Percentiles rank a stretch among this genome's conserved stretches.
Conservation (phyloP, 352 stramenopile genomes). For the Globisporangium acanthophoron region DNA sequence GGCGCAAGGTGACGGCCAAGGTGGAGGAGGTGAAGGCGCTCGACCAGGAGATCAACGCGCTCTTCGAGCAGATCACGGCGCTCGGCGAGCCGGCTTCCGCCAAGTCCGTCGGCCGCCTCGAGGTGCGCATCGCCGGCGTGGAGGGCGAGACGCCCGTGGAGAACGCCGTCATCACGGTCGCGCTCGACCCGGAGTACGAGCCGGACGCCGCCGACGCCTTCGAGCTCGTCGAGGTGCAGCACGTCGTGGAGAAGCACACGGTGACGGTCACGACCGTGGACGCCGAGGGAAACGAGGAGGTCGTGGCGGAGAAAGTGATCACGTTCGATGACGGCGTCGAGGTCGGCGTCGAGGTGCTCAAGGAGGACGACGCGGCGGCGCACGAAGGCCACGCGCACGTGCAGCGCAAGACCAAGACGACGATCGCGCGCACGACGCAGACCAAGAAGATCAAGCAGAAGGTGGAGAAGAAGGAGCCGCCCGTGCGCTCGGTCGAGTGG, state of each 20-base stretch:
- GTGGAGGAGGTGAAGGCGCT: slow-evolving; percentile 72
- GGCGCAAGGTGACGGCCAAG: slow-evolving; percentile 71
- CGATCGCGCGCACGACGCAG: slow-evolving; percentile 47
- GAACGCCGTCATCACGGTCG: slow-evolving; percentile 52
- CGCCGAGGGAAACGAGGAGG: slow-evolving; percentile 17
- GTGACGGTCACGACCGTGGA: slow-evolving; percentile 43
- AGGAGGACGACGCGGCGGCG: slow-evolving; percentile 18
- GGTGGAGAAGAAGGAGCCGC: slow-evolving; percentile 34
- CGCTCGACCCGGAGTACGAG: slow-evolving; percentile 77
- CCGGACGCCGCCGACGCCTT: slow-evolving; percentile 28
- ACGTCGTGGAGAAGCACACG: slow-evolving; percentile 52
- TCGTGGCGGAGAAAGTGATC: slow-evolving; percentile 17
- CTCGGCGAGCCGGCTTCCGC: slow-evolving; percentile 32
- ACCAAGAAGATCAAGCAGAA: slow-evolving; percentile 59
- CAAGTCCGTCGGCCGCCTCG: slow-evolving; percentile 73
- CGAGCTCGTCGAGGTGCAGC: slow-evolving; percentile 42
- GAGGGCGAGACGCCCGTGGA: slow-evolving; percentile 53
- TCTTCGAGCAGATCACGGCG: slow-evolving; percentile 66
- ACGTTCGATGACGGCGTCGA: slow-evolving; percentile 33
- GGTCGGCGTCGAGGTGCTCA: slow-evolving; percentile 23
- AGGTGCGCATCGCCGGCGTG: slow-evolving; percentile 49
- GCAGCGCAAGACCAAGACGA: slow-evolving; percentile 55
- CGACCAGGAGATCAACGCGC: slow-evolving; percentile 62
- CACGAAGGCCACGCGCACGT: slow-evolving; percentile 3
- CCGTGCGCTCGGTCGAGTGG: slow-evolving; percentile 32